These are phyloP conservation scores for Fraxinus sp. DNA, from an alignment of 305 asterid genomes.

Conservation along the genomic window DNA sequence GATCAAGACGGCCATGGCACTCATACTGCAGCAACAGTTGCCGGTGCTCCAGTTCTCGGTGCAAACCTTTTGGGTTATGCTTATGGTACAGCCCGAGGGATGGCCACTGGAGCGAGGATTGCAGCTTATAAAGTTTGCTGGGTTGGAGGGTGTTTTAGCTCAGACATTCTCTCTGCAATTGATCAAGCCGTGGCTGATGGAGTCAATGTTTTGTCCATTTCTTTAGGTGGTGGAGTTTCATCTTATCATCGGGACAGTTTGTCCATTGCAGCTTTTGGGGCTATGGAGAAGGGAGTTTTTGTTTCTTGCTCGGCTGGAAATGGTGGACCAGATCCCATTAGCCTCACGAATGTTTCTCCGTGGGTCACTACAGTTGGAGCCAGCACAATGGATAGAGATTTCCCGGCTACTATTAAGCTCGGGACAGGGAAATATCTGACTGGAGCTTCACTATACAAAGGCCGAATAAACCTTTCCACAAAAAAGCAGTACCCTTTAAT, in stretches of 20 bases:
- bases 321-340: conserved; percentile 94
- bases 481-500: conserved; percentile 49
- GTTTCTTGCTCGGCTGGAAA: conserved; percentile 90
- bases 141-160: conserved; percentile 91
- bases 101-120: conserved; percentile 84
- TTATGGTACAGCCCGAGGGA: conserved; percentile 74
- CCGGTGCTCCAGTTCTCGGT: conserved; percentile 60
- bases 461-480: conserved; percentile 38
- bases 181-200: conserved; percentile 93
- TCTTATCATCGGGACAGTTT: conserved; percentile 70
- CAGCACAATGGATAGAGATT: conserved; percentile 86
- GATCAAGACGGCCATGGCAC: conserved; percentile 99
- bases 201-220: conserved; percentile 73
- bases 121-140: conserved; percentile 93
- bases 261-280: conserved; percentile 80
- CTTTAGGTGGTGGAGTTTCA: conserved; percentile 89
- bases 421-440: conserved; percentile 49
- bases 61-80: conserved; percentile 87
- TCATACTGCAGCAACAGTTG: conserved; percentile 85
- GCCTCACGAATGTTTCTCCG: conserved; percentile 85
- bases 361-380: conserved; percentile 95
- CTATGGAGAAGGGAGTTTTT: conserved; percentile 88
- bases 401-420: conserved; percentile 72
- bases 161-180: conserved; percentile 85
- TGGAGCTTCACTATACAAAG: conserved; percentile 80